Base-by-base conservation (phyloP, 331 rosid species). In the Arachis monticola region DNA sequence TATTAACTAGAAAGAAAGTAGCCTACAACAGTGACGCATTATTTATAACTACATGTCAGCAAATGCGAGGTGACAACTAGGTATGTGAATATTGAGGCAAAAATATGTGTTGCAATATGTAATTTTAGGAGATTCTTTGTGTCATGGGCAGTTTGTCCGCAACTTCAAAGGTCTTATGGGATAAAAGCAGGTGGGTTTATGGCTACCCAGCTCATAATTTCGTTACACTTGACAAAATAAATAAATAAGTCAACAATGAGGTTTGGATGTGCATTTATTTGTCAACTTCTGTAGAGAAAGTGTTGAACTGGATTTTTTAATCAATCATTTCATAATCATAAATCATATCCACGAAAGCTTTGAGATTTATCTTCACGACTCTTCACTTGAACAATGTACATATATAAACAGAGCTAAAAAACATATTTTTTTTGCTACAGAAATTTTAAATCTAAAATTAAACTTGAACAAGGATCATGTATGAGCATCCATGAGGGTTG, bases 21-120 rank as follows among this genome's bases (percentile, higher is more conserved):
- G 63, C 32, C 64, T 52, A 22, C 72, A 67, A 74, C 45, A 78
- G 42, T 11, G 31, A 69, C 60, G 60, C 61, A 66, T 45, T 58
- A 52, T 45, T 60, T 58, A 60, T 52, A 70, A 58, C 53, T 65
- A 60, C 41, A 58, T 14, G 67, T 60, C 41, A 45, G 45, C 52
- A 79, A 48, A 65, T 22, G 57, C 8, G 60, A 66, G 0, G 75
- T 48, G 56, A 72, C 47, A 59, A 7, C 45, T 46, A 56, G 70
- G 17, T 32, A 48, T 8, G 45, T 13, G 41, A 72, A 46, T 17
- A 32, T 60, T 50, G 30, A 47, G 51, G 12, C 69, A 5, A 8
- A 27, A 60, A 72, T 8, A 32, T 31, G 14, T 50, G 51, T 2
- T 11, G 70, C 14, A 40, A 27, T 64, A 64, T 47, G 60, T 8